Percentiles rank a stretch among this genome's conserved stretches.
These are phyloP conservation scores for Russula ochroleuca DNA, from an alignment of 768 basidiomycete genomes.

Conservation along the genomic window DNA sequence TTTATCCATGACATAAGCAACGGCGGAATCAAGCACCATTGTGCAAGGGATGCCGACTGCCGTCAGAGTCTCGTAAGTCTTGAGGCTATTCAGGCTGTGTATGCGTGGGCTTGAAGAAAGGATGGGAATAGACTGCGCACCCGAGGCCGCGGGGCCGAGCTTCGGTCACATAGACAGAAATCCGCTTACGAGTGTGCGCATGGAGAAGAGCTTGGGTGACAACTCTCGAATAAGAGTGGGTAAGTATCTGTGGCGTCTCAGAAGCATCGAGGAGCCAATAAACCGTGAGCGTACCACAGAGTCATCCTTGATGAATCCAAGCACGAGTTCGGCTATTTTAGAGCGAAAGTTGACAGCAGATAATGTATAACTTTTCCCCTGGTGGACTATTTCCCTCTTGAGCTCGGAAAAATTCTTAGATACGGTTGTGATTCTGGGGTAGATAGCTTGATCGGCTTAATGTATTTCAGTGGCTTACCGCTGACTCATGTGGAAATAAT, in stretches of 20 bases:
- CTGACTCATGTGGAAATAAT: slow-evolving; percentile 74
- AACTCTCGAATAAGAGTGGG: slow-evolving; percentile 94
- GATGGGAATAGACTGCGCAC: slow-evolving; percentile 41
- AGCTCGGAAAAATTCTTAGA: slow-evolving; percentile 75
- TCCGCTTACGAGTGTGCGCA: slow-evolving; percentile 87
- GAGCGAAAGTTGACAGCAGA: slow-evolving; percentile 81
- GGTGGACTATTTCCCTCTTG: slow-evolving; percentile 76
- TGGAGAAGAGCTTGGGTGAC: slow-evolving; percentile 89
- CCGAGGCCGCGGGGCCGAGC: slow-evolving; percentile 85
- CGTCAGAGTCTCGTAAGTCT: slow-evolving; percentile 83
- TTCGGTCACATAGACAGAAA: slow-evolving; percentile 98
- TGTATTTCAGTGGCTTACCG: slow-evolving; percentile 44
- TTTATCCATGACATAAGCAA: slow-evolving; percentile 95
- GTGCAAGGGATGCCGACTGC: slow-evolving; percentile 92
- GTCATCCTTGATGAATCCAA: slow-evolving; percentile 93
- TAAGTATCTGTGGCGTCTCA: slow-evolving; percentile 66
- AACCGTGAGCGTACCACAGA: slow-evolving; percentile 56
- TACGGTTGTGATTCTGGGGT: slow-evolving; percentile 17
- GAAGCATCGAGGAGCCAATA: slow-evolving; percentile 22
- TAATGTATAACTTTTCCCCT: slow-evolving; percentile 71
- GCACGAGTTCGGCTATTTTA: slow-evolving; percentile 84
- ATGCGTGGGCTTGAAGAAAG: slow-evolving; percentile 16
- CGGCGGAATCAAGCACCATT: slow-evolving; percentile 92
- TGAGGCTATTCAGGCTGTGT: slow-evolving; percentile 52
- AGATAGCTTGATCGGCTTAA: slow-evolving; percentile 23